Conservation (phyloP, 2,329 filamentous ascomycete genomes). For the Claviceps pazoutovae region DNA sequence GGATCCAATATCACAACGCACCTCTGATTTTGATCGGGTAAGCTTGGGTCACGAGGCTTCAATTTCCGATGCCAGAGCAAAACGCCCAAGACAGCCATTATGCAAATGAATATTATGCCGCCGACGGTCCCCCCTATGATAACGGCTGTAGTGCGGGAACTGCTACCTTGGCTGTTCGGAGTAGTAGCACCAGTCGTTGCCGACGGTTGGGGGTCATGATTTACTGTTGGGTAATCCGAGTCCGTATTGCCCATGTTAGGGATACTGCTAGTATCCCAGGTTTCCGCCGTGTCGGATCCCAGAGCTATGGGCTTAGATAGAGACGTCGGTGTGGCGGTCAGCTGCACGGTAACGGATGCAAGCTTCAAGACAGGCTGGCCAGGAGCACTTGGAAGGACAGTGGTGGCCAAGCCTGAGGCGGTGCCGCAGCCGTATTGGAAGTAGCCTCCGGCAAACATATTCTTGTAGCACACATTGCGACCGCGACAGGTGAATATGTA, state of each 20-base stretch:
- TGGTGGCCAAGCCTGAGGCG: constrained; percentile 32
- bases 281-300: constrained; percentile 13
- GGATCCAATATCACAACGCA: constrained; percentile 11
- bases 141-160: constrained; percentile 27
- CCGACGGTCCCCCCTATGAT: constrained; percentile 41
- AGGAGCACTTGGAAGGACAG: constrained; percentile 31
- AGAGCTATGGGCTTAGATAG: constrained; percentile 29
- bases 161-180: constrained; percentile 14
- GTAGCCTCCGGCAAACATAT: constrained; percentile 39
- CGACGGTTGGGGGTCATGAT: constrained; percentile 6
- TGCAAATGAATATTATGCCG: constrained; percentile 32
- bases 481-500: constrained; percentile 43
- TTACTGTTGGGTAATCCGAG: neutral
- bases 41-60: neutral
- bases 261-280: constrained; percentile 2
- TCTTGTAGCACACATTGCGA: constrained; percentile 38
- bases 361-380: constrained; percentile 24
- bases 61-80: constrained; percentile 27
- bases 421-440: constrained; percentile 43
- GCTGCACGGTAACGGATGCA: constrained; percentile 24
- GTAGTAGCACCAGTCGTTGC: constrained; percentile 13
- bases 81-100: constrained; percentile 26
- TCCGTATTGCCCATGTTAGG: neutral
- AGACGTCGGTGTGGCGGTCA: constrained; percentile 25
- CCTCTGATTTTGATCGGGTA: constrained; percentile 24